phyloP scores from a whole-genome alignment of 73 alveolate species.

The Paramecium pentaurelia region DNA sequence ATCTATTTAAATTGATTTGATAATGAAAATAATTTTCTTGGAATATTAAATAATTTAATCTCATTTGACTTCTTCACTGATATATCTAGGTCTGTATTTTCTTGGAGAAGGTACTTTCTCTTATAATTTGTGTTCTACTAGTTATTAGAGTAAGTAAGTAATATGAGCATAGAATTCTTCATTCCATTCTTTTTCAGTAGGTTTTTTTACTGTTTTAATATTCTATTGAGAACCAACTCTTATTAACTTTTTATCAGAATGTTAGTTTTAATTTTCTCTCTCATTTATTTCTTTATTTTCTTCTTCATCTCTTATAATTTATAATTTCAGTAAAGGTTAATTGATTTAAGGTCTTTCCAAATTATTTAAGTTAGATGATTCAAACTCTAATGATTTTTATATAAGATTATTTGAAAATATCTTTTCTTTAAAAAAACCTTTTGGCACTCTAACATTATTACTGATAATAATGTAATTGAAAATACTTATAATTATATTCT shows the following conservation, averaged over 20 bases:
- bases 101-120: neutral
- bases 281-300: neutral
- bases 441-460: too few species aligned
- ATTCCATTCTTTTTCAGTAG: neutral
- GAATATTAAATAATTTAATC: neutral
- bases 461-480: too few species aligned
- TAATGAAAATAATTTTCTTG: neutral
- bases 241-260: neutral
- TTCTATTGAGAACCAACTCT: neutral
- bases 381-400: neutral
- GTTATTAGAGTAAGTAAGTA: neutral
- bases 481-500: too few species aligned
- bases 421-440: neutral
- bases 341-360: neutral
- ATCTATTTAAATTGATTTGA: neutral
- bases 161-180: slow-evolving; percentile 28
- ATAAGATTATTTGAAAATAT: neutral
- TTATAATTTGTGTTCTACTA: neutral
- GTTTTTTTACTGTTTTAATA: neutral
- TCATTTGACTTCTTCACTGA: slow-evolving; percentile 1
- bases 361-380: neutral
- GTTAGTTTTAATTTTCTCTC: neutral
- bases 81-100: neutral
- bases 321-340: neutral
- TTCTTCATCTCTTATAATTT: neutral